Base-by-base conservation (phyloP, 106 monocot species). In the Platanthera zijinensis region DNA sequence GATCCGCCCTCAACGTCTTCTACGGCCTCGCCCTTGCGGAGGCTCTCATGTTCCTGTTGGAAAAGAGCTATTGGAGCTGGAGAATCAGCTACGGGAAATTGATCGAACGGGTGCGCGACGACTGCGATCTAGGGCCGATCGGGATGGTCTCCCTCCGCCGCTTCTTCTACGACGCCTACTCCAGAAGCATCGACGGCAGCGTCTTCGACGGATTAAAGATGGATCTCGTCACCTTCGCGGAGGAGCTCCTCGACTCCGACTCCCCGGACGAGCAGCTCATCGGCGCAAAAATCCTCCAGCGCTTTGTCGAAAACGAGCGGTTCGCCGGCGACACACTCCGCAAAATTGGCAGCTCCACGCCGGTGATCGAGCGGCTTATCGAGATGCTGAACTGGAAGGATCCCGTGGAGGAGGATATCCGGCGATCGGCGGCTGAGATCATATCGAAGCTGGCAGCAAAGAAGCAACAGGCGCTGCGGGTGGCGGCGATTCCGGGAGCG, bases 331-430 rank as follows among this genome's bases (percentile, higher is more conserved):
- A 85, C 18, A 87, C 89, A 3, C 75, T 89, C 4, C 75, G 92
- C 46, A 92, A 89, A 76, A 76, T 92, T 11, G 87, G 89, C 1
- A 80, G 83, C 12, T 80, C 82, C 5, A 57, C 75, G 8, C 4
- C 74, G 7, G 74, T 80, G 21, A 85, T 89, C 3, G 89, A 92
- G 78, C 66, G 89, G 59, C 77, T 92, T 51, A 68, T 87, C 4
- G 89, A 92, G 46, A 92, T 92, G 86, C 79, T 92, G 17, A 89
- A 78, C 68, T 92, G 92, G 92, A 88, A 86, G 59, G 80, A 76
- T 47, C 70, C 83, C 10, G 53, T 15, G 0, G 89, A 92, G 18
- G 82, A 75, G 13, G 77, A 89, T 62, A 86, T 92, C 49, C 61
- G 92, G n/a, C 17, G 47, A 76, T 83, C 76, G 0, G 86, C 92